These are phyloP conservation scores for Stemphylium lycopersici DNA, from an alignment of 2,329 filamentous ascomycete species.

Conservation along the genomic window DNA sequence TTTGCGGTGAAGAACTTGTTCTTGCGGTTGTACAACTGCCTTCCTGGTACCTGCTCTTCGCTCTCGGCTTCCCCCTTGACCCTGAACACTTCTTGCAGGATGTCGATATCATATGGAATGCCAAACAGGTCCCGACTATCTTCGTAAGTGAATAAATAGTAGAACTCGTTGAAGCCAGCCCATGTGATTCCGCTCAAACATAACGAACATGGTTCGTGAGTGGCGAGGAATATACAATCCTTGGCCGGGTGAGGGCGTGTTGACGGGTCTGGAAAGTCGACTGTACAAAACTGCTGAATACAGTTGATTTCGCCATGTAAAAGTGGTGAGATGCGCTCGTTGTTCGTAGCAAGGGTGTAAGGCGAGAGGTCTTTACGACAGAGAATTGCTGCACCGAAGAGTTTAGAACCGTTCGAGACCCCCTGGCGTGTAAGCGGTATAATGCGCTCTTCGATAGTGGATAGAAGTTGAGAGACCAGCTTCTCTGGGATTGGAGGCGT, in stretches of 20 bases:
- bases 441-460: constrained; percentile 51
- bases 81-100: constrained; percentile 62
- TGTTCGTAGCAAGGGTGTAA: constrained; percentile 61
- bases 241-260: constrained; percentile 50
- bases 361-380: constrained; percentile 50
- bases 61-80: constrained; percentile 48
- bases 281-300: constrained; percentile 63
- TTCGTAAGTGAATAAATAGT: constrained; percentile 65
- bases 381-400: constrained; percentile 64
- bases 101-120: constrained; percentile 65
- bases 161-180: constrained; percentile 63
- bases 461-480: constrained; percentile 12
- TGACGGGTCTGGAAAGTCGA: constrained; percentile 32
- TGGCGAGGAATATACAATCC: constrained; percentile 64
- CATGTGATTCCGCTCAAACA: constrained; percentile 65
- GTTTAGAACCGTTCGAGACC: constrained; percentile 60
- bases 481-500: not conserved
- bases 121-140: constrained; percentile 63
- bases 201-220: constrained; percentile 65
- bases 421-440: constrained; percentile 59
- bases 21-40: constrained; percentile 60
- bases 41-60: constrained; percentile 38
- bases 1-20: constrained; percentile 61
- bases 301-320: constrained; percentile 67
- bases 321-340: constrained; percentile 61